Conservation (phyloP, 192 early-diverging fungal species). For the Coemansia sp. region DNA sequence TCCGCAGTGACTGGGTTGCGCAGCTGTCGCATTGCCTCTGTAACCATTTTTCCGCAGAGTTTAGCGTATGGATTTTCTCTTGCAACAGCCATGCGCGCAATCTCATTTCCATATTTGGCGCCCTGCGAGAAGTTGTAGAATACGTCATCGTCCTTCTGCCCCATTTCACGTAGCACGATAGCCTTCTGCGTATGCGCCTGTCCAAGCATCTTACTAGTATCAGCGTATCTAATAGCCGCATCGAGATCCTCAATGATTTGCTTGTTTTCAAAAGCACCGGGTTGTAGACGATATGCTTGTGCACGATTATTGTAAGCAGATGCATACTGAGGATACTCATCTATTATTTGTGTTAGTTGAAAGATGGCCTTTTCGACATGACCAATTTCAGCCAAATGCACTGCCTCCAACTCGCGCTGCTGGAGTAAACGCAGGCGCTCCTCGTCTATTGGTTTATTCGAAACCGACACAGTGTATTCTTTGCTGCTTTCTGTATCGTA, state of each 20-base stretch:
- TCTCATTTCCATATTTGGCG: conserved; percentile 61
- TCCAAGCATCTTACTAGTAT: conserved; percentile 27
- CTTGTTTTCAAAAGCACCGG: conserved; percentile 10
- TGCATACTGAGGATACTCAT: conserved; percentile 55
- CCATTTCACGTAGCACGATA: conserved; percentile 50
- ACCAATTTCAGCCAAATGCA: conserved; percentile 42
- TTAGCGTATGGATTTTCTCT: conserved; percentile 74
- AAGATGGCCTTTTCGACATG: conserved; percentile 32
- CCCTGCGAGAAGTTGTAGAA: conserved; percentile 61
- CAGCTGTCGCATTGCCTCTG: conserved; percentile 57
- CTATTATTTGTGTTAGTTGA: conserved; percentile 43
- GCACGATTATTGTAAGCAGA: conserved; percentile 67
- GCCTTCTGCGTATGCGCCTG: conserved; percentile 68
- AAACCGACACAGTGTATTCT: neutral
- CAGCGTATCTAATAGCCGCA: conserved; percentile 56
- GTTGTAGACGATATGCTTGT: conserved; percentile 51
- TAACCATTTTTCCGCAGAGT: conserved; percentile 62
- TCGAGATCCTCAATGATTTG: conserved; percentile 57
- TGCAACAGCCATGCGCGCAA: conserved; percentile 56
- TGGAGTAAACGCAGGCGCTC: conserved; percentile 10
- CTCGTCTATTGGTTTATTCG: conserved; percentile 1
- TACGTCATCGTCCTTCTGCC: conserved; percentile 51
- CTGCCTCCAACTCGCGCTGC: conserved; percentile 21
- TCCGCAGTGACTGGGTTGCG: conserved; percentile 4
- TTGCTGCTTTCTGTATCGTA: conserved; percentile 16